These are phyloP conservation scores for Biancaea sappan DNA, from an alignment of 306 rosid genomes.

Conservation along the genomic window DNA sequence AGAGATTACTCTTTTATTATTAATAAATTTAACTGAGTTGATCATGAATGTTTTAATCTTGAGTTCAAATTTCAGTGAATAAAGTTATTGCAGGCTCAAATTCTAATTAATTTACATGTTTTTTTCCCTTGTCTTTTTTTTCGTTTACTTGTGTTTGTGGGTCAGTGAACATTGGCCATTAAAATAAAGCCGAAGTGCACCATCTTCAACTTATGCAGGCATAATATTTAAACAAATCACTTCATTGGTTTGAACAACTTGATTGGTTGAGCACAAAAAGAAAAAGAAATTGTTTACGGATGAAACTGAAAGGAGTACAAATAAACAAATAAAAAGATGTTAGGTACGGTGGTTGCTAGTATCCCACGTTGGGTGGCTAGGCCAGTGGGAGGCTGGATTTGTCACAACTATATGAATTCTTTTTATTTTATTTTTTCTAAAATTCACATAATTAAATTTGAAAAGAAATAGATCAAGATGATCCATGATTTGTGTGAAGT, in stretches of 20 bases:
- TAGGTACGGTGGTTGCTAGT: conserved; percentile 38
- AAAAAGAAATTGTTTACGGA: neutral
- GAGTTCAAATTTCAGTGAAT: no score
- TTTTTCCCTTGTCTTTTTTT: neutral
- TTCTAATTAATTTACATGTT: neutral
- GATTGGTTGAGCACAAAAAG: neutral
- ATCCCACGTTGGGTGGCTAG: conserved; percentile 18
- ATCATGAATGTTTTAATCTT: no score
- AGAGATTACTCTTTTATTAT: no score
- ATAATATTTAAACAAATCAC: neutral
- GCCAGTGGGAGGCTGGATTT: no score
- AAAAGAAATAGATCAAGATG: no score
- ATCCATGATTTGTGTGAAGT: no score
- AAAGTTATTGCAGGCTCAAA: neutral
- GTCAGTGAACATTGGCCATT: neutral
- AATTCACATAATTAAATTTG: no score
- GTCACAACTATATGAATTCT: no score
- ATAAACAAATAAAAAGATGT: neutral
- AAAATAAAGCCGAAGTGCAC: neutral
- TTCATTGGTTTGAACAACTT: no score
- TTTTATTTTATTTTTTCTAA: no score
- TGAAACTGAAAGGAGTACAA: neutral
- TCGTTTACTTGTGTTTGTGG: neutral
- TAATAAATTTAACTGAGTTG: no score
- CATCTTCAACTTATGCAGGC: neutral